A percentile compares a stretch with the other conserved stretches of the same genome.
phyloP scores from a whole-genome alignment of 768 basidiomycete genomes.

The Mycena chlorophos region DNA sequence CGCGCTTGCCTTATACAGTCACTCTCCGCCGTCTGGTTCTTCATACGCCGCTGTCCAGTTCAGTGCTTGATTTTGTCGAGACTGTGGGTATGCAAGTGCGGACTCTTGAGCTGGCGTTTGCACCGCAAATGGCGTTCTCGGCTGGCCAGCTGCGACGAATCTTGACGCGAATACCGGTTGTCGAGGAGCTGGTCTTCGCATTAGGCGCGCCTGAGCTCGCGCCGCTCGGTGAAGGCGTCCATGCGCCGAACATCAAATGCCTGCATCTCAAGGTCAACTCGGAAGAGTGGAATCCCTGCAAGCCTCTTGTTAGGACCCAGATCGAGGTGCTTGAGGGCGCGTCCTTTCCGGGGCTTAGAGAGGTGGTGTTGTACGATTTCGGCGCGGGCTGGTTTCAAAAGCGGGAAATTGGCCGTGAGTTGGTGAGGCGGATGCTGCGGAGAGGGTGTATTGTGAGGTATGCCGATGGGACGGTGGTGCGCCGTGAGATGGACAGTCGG shows the following conservation, averaged over 20 bases:
- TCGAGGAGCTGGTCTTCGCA: conserved; percentile 9
- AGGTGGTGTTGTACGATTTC: background rate
- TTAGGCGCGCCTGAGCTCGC: conserved; percentile 16
- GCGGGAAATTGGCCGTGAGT: background rate
- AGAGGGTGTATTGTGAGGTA: background rate
- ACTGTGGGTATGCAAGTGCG: background rate
- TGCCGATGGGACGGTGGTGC: background rate
- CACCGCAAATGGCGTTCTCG: conserved; percentile 14
- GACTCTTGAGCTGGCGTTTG: conserved; percentile 13
- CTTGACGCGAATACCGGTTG: background rate
- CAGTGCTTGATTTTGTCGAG: background rate
- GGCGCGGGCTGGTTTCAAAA: background rate
- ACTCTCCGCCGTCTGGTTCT: background rate
- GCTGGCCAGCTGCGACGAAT: conserved; percentile 10
- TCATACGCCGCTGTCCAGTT: background rate
- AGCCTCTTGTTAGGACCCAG: background rate
- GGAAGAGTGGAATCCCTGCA: background rate
- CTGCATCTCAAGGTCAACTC: background rate
- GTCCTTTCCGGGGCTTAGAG: background rate
- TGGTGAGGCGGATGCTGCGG: background rate
- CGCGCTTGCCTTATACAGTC: background rate
- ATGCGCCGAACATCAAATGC: background rate
- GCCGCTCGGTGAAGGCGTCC: background rate
- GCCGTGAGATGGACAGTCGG: background rate
- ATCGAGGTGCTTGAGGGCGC: background rate